Conservation (phyloP, 345 rosid species). For the Acer saccharum region DNA sequence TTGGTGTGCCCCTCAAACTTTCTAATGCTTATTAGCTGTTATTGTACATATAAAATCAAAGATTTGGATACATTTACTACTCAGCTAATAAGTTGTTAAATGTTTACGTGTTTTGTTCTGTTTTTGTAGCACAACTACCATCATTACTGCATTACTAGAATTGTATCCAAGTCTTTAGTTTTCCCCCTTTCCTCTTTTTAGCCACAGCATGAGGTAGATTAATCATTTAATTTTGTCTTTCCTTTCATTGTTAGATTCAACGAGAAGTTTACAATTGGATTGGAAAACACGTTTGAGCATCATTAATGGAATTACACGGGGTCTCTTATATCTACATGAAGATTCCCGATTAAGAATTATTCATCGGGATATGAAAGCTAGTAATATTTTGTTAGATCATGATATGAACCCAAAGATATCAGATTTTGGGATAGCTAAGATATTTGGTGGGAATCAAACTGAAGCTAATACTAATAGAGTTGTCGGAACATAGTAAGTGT, state of each 20-base stretch:
- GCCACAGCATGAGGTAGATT: no score
- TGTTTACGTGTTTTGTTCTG: no score
- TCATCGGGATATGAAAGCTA: conserved; percentile 30
- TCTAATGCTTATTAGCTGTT: background rate
- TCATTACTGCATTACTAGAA: no score
- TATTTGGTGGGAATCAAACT: conserved; percentile 33
- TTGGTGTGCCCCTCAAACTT: conserved; percentile 17
- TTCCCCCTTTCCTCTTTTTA: no score
- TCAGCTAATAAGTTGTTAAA: no score
- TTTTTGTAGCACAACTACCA: no score
- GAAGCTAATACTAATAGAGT: conserved; percentile 8
- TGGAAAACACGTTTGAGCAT: conserved; percentile 30
- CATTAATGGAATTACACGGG: conserved; percentile 34
- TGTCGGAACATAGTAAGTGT: conserved; percentile 35
- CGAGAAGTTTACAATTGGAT: background rate
- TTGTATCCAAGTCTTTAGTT: no score
- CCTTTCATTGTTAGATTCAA: conserved; percentile 9
- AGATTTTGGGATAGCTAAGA: conserved; percentile 36
- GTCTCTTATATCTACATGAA: conserved; percentile 40
- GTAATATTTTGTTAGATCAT: conserved; percentile 18
- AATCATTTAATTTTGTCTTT: no score
- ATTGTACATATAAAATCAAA: background rate
- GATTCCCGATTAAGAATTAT: conserved; percentile 43
- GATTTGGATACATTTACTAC: no score
- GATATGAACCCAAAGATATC: conserved; percentile 29